Evolutionary conservation across 768 basidiomycete species (phyloP), one percentile per base, ranked within the genome.

Genomic region (Rhodotorula paludigena): DNA sequence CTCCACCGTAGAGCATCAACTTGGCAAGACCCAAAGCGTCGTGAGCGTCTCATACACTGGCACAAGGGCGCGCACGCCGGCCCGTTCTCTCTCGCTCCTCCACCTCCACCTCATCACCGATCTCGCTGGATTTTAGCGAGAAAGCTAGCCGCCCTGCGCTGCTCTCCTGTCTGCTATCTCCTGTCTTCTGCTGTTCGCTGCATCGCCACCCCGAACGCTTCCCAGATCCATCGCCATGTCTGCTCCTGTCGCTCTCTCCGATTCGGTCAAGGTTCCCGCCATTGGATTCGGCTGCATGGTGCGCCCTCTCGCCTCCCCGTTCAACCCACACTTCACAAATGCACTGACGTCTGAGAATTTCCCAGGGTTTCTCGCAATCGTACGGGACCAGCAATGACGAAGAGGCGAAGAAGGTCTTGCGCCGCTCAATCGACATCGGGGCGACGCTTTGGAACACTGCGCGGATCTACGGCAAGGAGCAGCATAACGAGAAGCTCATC

Each of bases 401-500:
- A 16, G 36, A 64, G 36, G 20, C 21, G 8, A 64, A 64, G 35
- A 28, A 25, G 16, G 38, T 42, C 11, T 42, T 66, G 18, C 41
- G 64, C 28, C 47, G 54, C 12, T 52, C 64, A 16, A 47, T 66
- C 45, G 53, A 66, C 28, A 48, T 66, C 21, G 64, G 58, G 57
- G 58, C 47, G 20, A 48, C 45, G n/a, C 21, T 38, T 28, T 49
- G 36, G 36, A 35, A 63, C 35, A 63, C 53, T 2, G 52, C 61
- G 20, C 44, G 33, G 5, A 53, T 56, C 16, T 65, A 64, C 49
- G 63, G 63, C 11, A 7, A 23, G 5, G 64, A 49, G 15, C 32
- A 35, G 16, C 63, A 64, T 45, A 66, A 67, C 42, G 54, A 62
- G 56, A 61, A 62, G 30, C 21, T 66, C 30, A 56, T 66, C 38